phyloP scores from a whole-genome alignment of 2,329 filamentous ascomycete species.

The Aureobasidium uvarum region DNA sequence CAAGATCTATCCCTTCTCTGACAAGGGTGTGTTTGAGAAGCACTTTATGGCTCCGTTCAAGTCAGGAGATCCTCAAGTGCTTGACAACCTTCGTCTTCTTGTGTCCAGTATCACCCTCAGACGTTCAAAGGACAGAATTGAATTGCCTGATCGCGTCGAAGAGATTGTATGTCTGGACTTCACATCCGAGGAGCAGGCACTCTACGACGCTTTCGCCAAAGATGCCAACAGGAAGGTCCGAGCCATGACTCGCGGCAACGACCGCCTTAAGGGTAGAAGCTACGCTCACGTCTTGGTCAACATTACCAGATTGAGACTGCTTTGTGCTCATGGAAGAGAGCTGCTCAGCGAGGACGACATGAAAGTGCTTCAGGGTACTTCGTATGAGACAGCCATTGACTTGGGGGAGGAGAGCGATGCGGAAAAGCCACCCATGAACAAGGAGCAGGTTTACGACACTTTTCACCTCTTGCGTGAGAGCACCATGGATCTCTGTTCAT shows the following conservation, averaged over 20 bases:
- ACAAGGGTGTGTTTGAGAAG: constrained; percentile 69
- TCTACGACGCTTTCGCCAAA: constrained; percentile 82
- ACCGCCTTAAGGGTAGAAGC: constrained; percentile 60
- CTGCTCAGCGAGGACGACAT: constrained; percentile 82
- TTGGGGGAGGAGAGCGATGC: constrained; percentile 74
- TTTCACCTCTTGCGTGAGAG: constrained; percentile 81
- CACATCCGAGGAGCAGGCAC: constrained; percentile 65
- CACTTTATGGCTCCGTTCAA: constrained; percentile 86
- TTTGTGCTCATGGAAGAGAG: constrained; percentile 93
- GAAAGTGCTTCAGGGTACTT: constrained; percentile 67
- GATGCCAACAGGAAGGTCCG: constrained; percentile 78
- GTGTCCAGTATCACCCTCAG: constrained; percentile 94
- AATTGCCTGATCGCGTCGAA: constrained; percentile 73
- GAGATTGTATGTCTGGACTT: constrained; percentile 73
- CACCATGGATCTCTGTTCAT: constrained; percentile 69
- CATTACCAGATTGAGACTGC: constrained; percentile 81
- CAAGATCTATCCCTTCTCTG: constrained; percentile 79
- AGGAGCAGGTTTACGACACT: constrained; percentile 79
- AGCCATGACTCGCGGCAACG: constrained; percentile 65
- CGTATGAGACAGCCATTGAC: constrained; percentile 78
- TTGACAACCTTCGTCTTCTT: constrained; percentile 80
- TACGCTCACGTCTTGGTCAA: constrained; percentile 92
- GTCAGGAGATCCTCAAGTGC: constrained; percentile 75
- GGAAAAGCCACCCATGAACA: constrained; percentile 57
- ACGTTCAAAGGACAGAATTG: constrained; percentile 85